These are phyloP conservation scores for Akebia trifoliata DNA, from an alignment of 164 flowering plant genomes.

Conservation along the genomic window DNA sequence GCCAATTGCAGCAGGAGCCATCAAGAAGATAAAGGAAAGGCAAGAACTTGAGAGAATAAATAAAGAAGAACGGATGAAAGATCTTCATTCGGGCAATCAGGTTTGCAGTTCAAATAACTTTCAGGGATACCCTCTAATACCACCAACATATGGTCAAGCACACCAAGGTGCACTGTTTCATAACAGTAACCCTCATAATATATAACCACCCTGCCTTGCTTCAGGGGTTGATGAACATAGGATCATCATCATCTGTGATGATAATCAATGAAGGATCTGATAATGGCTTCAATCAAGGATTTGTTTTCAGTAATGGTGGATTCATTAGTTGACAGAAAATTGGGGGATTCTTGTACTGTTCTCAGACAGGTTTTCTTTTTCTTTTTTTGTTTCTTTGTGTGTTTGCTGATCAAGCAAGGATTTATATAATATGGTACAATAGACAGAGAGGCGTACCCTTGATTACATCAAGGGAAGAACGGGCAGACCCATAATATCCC, in stretches of 20 bases:
- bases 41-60: not conserved
- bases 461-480: too few relatives aligned
- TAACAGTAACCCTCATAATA: not conserved
- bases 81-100: not conserved
- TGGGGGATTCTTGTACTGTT: too few relatives aligned
- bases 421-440: too few relatives aligned
- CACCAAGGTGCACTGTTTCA: not conserved
- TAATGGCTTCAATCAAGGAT: not conserved
- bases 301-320: too few relatives aligned
- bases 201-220: not conserved
- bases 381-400: too few relatives aligned
- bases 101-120: not conserved
- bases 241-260: not conserved
- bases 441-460: too few relatives aligned
- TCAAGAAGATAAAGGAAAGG: not conserved
- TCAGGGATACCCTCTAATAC: not conserved
- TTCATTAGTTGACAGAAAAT: too few relatives aligned
- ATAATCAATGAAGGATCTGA: not conserved
- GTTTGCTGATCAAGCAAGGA: too few relatives aligned
- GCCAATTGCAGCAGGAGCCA: not conserved
- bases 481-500: too few relatives aligned
- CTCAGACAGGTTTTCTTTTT: too few relatives aligned
- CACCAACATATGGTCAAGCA: not conserved
- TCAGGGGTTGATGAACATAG: constrained; percentile 1
- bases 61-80: not conserved